Conservation (phyloP, 2,329 filamentous ascomycete genomes). For the Phialophora tarda region DNA sequence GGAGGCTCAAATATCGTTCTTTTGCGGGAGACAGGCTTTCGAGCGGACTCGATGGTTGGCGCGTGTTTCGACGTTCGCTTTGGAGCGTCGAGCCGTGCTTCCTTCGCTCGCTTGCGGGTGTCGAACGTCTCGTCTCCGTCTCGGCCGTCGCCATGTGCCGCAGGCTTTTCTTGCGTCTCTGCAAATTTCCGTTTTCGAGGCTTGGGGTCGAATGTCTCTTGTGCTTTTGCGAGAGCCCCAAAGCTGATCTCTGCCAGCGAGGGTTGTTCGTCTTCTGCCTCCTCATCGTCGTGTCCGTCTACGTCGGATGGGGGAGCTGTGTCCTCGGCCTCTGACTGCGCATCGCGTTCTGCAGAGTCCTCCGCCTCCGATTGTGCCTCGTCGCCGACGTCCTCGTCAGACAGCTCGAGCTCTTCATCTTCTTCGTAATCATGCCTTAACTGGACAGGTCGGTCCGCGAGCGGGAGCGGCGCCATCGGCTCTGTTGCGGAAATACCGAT, state of each 20-base stretch:
- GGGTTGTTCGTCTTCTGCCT: constrained; percentile 42
- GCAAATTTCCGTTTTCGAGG: constrained; percentile 40
- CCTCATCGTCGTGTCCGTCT: constrained; percentile 1
- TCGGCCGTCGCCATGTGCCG: constrained; percentile 37
- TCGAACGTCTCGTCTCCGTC: constrained; percentile 38
- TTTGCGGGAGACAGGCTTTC: constrained; percentile 79
- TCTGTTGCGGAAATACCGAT: not conserved
- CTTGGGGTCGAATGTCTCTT: constrained; percentile 67
- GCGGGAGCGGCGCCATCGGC: constrained; percentile 24
- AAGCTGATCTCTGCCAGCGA: constrained; percentile 74
- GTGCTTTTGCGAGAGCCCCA: constrained; percentile 85
- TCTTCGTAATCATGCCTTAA: constrained; percentile 42
- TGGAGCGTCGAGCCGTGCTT: constrained; percentile 44
- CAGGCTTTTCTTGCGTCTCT: constrained; percentile 34
- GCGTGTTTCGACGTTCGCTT: constrained; percentile 80
- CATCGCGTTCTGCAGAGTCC: constrained; percentile 14
- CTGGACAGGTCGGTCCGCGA: constrained; percentile 28
- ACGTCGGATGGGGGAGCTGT: constrained; percentile 41
- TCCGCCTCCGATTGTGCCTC: constrained; percentile 15
- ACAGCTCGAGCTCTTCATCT: constrained; percentile 46
- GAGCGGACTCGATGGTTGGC: constrained; percentile 80
- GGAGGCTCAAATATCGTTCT: constrained; percentile 70
- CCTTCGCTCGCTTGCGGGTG: constrained; percentile 49
- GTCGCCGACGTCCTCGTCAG: constrained; percentile 16
- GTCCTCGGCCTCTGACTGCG: constrained; percentile 19